phyloP scores from a whole-genome alignment of 2,329 filamentous ascomycete genomes.

The Macrophomina pseudophaseolina region DNA sequence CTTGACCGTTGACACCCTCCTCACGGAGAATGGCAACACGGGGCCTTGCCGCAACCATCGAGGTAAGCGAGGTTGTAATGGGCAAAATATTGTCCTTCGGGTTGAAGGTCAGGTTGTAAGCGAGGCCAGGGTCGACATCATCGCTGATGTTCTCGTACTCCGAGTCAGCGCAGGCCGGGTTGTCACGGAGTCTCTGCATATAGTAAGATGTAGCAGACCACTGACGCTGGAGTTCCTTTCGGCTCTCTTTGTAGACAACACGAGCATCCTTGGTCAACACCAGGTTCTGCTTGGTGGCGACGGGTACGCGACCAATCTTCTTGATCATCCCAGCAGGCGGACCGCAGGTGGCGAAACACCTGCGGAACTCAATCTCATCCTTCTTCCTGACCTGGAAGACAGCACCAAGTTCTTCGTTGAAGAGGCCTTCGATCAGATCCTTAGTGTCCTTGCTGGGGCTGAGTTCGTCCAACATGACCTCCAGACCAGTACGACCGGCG shows the following conservation, averaged over 20 bases:
- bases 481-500: slow-evolving; percentile 85
- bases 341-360: slow-evolving; percentile 89
- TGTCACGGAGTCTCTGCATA: slow-evolving; percentile 90
- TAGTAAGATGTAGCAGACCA: slow-evolving; percentile 89
- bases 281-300: slow-evolving; percentile 73
- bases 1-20: slow-evolving; percentile 92
- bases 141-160: slow-evolving; percentile 80
- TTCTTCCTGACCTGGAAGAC: slow-evolving; percentile 91
- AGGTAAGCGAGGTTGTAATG: slow-evolving; percentile 65
- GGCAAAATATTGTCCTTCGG: slow-evolving; percentile 79
- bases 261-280: slow-evolving; percentile 74
- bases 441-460: slow-evolving; percentile 65
- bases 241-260: slow-evolving; percentile 70
- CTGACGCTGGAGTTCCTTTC: slow-evolving; percentile 78
- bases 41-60: slow-evolving; percentile 67
- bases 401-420: slow-evolving; percentile 95
- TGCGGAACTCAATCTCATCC: slow-evolving; percentile 83
- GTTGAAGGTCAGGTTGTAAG: slow-evolving; percentile 81
- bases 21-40: slow-evolving; percentile 92
- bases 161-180: slow-evolving; percentile 81
- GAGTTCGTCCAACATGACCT: slow-evolving; percentile 80
- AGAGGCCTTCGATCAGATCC: slow-evolving; percentile 76
- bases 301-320: slow-evolving; percentile 79
- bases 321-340: slow-evolving; percentile 80
- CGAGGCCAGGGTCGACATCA: slow-evolving; percentile 78